Percentiles rank a stretch among this genome's conserved stretches.
phyloP scores from a whole-genome alignment of 768 basidiomycete genomes.

The Psilocybe subaeruginosa region DNA sequence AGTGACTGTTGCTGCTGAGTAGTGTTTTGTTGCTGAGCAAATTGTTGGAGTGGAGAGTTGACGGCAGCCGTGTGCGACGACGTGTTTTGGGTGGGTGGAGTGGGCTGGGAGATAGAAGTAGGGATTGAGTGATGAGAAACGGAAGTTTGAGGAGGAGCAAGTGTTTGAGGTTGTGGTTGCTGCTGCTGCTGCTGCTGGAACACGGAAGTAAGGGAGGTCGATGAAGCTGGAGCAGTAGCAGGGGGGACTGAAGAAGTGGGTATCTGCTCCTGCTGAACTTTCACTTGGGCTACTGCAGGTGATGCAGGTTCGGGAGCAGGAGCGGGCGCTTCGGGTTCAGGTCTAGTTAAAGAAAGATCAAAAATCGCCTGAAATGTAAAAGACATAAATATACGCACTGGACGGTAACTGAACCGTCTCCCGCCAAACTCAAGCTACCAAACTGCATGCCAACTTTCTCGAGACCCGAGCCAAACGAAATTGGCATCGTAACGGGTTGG shows the following conservation, averaged over 20 bases:
- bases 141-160: constrained; percentile 31
- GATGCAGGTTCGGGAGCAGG: constrained; percentile 38
- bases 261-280: constrained; percentile 33
- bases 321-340: constrained; percentile 39
- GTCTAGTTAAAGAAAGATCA: constrained; percentile 21
- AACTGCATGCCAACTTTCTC: constrained; percentile 92
- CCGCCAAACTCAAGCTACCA: constrained; percentile 78
- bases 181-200: constrained; percentile 44
- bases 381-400: constrained; percentile 44
- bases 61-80: constrained; percentile 30
- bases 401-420: constrained; percentile 59
- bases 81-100: constrained; percentile 30
- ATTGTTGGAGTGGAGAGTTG: constrained; percentile 45
- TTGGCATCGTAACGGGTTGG: constrained; percentile 83
- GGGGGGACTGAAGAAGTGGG: constrained; percentile 38
- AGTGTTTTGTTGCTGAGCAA: constrained; percentile 40
- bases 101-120: constrained; percentile 43
- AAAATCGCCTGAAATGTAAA: constrained; percentile 2
- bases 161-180: constrained; percentile 36
- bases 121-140: constrained; percentile 35
- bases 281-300: constrained; percentile 25
- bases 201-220: constrained; percentile 41
- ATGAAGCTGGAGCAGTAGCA: constrained; percentile 42
- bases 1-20: constrained; percentile 26
- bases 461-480: constrained; percentile 59